phyloP scores from a whole-genome alignment of 192 early-diverging fungal genomes.

The Backusella tuberculispora region DNA sequence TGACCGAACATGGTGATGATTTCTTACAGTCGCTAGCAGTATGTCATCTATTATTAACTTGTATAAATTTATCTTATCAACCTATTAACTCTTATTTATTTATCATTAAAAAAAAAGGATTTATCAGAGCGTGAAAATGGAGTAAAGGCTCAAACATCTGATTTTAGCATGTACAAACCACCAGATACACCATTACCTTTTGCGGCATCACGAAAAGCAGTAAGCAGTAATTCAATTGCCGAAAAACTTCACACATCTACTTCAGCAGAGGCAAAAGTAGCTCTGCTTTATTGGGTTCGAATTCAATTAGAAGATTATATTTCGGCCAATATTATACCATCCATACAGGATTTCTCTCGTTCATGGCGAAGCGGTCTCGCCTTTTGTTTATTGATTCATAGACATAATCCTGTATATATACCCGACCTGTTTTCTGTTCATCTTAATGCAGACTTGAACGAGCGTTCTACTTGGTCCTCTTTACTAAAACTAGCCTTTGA shows the following conservation, averaged over 20 bases:
- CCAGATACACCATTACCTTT: not conserved
- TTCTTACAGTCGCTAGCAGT: conserved; percentile 40
- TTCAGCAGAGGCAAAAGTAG: conserved; percentile 50
- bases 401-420: conserved; percentile 46
- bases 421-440: conserved; percentile 47
- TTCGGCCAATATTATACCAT: conserved; percentile 49
- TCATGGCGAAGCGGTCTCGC: conserved; percentile 56
- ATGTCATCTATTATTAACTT: conserved; percentile 22
- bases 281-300: conserved; percentile 54
- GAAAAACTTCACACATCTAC: conserved; percentile 19
- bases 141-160: not conserved
- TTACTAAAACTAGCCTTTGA: conserved; percentile 47
- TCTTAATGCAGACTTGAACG: conserved; percentile 41
- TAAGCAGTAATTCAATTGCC: conserved; percentile 5
- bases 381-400: conserved; percentile 54
- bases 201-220: not conserved
- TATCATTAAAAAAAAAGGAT: not conserved
- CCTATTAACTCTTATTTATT: not conserved
- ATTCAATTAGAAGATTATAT: conserved; percentile 54
- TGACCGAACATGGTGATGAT: conserved; percentile 42
- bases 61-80: not conserved
- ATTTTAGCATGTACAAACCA: not conserved
- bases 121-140: conserved; percentile 21
- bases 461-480: conserved; percentile 40
- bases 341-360: conserved; percentile 53